phyloP scores from a whole-genome alignment of 169 alveolate genomes.

The Cryptosporidium ryanae region DNA sequence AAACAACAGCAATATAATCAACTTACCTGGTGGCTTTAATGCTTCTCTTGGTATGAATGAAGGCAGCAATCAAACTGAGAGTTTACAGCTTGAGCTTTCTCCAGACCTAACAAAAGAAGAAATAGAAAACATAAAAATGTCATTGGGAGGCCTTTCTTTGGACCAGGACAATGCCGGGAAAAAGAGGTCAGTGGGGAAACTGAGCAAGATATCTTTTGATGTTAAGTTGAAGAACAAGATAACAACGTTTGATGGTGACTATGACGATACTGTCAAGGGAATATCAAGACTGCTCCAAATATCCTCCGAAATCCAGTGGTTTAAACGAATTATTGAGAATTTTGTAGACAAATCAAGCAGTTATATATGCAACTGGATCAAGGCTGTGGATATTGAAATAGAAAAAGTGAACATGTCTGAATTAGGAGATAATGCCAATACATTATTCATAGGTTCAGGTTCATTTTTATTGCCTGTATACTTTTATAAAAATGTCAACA shows the following conservation, averaged over 20 bases:
- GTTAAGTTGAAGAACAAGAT: slow-evolving; percentile 1
- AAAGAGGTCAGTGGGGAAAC: neutral
- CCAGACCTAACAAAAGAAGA: slow-evolving; percentile 71
- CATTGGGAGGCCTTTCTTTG: slow-evolving; percentile 18
- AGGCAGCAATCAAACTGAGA: slow-evolving; percentile 11
- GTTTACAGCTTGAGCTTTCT: slow-evolving; percentile 60
- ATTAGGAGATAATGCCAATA: neutral
- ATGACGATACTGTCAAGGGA: slow-evolving; percentile 27
- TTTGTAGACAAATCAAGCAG: slow-evolving; percentile 28
- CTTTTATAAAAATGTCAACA: slow-evolving; percentile 9
- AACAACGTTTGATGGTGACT: neutral
- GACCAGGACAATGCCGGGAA: neutral
- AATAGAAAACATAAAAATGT: slow-evolving; percentile 38
- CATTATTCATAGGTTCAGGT: slow-evolving; percentile 56
- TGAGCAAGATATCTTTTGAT: slow-evolving; percentile 11
- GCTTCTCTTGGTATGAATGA: neutral
- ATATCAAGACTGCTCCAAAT: slow-evolving; percentile 51
- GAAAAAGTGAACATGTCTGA: neutral
- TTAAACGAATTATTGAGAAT: slow-evolving; percentile 45
- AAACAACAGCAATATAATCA: slow-evolving; percentile 25
- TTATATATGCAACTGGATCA: slow-evolving; percentile 26
- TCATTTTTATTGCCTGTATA: slow-evolving; percentile 45
- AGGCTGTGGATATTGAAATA: neutral
- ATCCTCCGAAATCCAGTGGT: slow-evolving; percentile 72
- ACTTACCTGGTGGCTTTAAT: slow-evolving; percentile 25